These are phyloP conservation scores for Jatropha curcas DNA, from an alignment of 345 rosid genomes.

Conservation along the genomic window DNA sequence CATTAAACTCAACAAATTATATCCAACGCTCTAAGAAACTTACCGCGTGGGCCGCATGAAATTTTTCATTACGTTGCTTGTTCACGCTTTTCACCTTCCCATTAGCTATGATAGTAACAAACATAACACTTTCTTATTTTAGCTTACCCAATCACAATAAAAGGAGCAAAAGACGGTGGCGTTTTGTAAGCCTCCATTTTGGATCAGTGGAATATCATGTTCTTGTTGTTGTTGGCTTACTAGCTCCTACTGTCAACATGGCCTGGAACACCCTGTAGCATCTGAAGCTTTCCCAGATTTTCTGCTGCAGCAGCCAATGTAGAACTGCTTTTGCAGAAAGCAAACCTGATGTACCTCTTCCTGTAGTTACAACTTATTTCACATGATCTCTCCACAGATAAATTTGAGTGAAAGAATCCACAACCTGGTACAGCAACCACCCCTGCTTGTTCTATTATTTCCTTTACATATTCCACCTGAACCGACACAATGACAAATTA, in stretches of 20 bases:
- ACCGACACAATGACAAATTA: slow-evolving; percentile 1
- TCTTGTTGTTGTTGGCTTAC: too few relatives aligned
- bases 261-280: slow-evolving; percentile 9
- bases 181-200: not conserved
- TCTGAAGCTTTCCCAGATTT: slow-evolving; percentile 34
- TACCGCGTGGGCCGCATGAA: too few relatives aligned
- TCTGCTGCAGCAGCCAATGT: slow-evolving; percentile 49
- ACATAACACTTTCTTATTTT: too few relatives aligned
- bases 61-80: too few relatives aligned
- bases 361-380: slow-evolving; percentile 13
- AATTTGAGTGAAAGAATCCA: slow-evolving; percentile 43
- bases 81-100: too few relatives aligned
- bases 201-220: not conserved
- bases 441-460: slow-evolving; percentile 49
- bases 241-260: too few relatives aligned
- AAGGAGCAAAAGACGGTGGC: too few relatives aligned
- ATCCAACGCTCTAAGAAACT: too few relatives aligned
- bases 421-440: slow-evolving; percentile 63
- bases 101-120: too few relatives aligned
- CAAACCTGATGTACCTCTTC: slow-evolving; percentile 49
- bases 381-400: slow-evolving; percentile 12
- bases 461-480: slow-evolving; percentile 50
- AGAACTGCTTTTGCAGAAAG: slow-evolving; percentile 56
- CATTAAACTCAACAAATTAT: too few relatives aligned
- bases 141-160: too few relatives aligned